A percentile compares a stretch with the other conserved stretches of the same genome.
phyloP scores from a whole-genome alignment of 2,329 filamentous ascomycete species.

The Stachybotrys echinatus region DNA sequence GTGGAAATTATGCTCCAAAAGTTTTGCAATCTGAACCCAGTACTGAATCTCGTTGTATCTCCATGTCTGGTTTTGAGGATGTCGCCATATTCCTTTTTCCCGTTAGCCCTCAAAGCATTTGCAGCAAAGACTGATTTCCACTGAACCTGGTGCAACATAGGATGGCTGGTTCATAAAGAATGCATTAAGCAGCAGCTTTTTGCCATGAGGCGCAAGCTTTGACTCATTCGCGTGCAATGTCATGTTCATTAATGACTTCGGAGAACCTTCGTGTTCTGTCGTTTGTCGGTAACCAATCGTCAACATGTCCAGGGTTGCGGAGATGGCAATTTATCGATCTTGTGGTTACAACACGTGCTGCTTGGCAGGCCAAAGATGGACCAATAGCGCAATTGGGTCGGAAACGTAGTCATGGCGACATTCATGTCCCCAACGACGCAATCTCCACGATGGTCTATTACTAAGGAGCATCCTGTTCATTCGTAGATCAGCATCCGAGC shows the following conservation, averaged over 20 bases:
- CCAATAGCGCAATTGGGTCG: neutral
- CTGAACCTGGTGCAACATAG: neutral
- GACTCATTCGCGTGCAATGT: neutral
- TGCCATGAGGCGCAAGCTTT: no score
- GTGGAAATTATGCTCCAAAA: constrained; percentile 43
- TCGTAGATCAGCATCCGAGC: no score
- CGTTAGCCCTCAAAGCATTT: neutral
- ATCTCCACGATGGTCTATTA: no score
- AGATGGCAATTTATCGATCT: neutral
- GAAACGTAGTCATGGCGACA: neutral
- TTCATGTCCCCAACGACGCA: neutral
- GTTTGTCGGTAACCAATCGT: neutral
- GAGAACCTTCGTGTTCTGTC: neutral
- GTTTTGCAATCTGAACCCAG: constrained; percentile 41
- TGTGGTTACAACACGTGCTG: neutral
- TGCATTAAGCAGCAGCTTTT: neutral
- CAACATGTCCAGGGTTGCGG: neutral
- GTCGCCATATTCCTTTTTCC: constrained; percentile 11
- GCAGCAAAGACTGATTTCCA: no score
- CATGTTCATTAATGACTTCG: neutral
- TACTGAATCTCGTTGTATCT: constrained; percentile 22
- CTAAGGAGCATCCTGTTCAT: no score
- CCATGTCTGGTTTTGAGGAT: constrained; percentile 11
- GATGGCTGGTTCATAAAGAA: neutral
- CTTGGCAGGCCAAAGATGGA: neutral